Base-by-base conservation (phyloP, 768 basidiomycete species). In the Lactarius deliciosus region DNA sequence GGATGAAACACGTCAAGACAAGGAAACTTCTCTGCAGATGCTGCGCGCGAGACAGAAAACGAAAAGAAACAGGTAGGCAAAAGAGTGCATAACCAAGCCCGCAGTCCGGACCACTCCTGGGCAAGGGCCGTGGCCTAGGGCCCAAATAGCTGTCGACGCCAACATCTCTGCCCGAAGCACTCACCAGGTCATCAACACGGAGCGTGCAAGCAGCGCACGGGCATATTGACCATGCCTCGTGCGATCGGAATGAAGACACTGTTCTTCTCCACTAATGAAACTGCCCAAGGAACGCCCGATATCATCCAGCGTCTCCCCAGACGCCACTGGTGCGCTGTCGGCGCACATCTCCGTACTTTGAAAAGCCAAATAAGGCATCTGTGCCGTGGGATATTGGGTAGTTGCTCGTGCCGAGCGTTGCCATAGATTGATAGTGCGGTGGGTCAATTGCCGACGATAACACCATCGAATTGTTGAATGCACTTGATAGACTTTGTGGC, bases 251-350 rank as follows among this genome's bases (percentile, higher is more conserved):
- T 47, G 63, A 64, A 64, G 62, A 60, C 50, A 47, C n/a, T 30
- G 47, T 56, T 55, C 59, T 56, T 64, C 61, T 63, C 62, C 57
- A 55, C 53, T 60, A 47, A 60, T 58, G 32, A 45, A 34, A 36
- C 41, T 50, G n/a, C 41, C 20, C 15, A 32, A 60, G 20, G 57
- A 64, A 60, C 15, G 54, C 38, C 20, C 10, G 32, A 28, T 45
- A 61, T 69, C 57, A 70, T 63, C 70, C 70, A 5, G 64, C 68
- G 43, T 65, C 64, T 6, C 70, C 70, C 70, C 70, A 70, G 32
- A 70, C 59, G 10, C 70, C 68, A 57, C 69, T 60, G 32, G 65
- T 60, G 5, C 64, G 62, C 36, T 61, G 65, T 54, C 45, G 68
- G 25, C 34, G 68, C 45, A 62, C 53, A 18, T 57, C 65, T 32